These are phyloP conservation scores for Russula ochroleuca DNA, from an alignment of 768 basidiomycete genomes.

Conservation along the genomic window DNA sequence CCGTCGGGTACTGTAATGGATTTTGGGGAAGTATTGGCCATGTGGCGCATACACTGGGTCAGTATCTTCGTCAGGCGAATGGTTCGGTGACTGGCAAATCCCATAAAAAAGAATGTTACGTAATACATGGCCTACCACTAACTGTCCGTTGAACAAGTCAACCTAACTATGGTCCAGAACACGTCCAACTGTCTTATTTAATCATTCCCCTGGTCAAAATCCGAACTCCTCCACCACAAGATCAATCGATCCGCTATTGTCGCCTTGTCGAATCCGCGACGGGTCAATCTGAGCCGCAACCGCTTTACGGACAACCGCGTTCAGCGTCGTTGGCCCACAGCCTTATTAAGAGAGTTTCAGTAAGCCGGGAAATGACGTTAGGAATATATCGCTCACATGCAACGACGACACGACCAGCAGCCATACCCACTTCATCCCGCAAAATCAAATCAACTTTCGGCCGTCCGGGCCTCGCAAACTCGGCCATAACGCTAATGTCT, in stretches of 20 bases:
- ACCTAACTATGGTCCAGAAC: no score
- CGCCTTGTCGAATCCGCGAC: conserved; percentile 47
- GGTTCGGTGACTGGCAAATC: neutral
- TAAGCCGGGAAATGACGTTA: conserved; percentile 1
- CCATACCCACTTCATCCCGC: conserved; percentile 56
- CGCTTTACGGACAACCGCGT: conserved; percentile 62
- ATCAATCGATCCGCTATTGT: conserved; percentile 54
- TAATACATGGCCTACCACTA: neutral
- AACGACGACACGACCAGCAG: conserved; percentile 56
- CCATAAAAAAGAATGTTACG: neutral
- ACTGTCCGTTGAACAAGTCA: no score
- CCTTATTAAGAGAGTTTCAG: conserved; percentile 38
- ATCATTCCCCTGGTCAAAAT: conserved; percentile 37
- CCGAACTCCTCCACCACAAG: conserved; percentile 68
- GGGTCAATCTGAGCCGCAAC: conserved; percentile 60
- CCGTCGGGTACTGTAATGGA: conserved; percentile 56
- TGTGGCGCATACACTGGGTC: neutral
- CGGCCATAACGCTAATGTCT: conserved; percentile 56
- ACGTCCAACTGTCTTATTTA: no score
- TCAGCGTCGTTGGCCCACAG: conserved; percentile 69
- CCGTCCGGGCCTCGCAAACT: conserved; percentile 60
- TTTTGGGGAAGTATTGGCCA: neutral
- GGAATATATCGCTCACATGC: conserved; percentile 40
- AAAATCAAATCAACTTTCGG: conserved; percentile 61
- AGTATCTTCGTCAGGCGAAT: neutral